Conservation (phyloP, 768 basidiomycete species). For the Pleurotus cornucopiae region DNA sequence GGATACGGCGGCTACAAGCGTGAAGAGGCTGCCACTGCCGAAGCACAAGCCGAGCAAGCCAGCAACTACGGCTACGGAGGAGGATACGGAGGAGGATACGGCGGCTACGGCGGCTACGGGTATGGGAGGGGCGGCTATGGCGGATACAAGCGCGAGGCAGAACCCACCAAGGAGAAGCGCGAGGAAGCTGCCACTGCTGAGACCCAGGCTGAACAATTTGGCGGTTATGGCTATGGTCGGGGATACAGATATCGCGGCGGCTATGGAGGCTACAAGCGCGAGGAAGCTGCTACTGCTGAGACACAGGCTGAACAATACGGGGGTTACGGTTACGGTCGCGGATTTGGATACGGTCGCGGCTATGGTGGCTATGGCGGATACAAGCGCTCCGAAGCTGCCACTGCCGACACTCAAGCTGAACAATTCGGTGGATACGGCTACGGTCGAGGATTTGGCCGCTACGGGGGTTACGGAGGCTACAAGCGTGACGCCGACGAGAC, state of each 20-base stretch:
- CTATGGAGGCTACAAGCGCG: background rate
- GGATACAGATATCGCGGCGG: background rate
- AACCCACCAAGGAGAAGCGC: background rate
- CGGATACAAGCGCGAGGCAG: background rate
- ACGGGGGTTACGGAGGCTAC: background rate
- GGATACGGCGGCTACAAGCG: conserved; percentile 3
- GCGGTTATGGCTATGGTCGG: background rate
- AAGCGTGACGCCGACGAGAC: background rate
- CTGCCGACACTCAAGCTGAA: background rate
- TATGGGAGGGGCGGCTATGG: background rate
- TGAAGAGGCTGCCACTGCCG: background rate
- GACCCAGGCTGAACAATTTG: background rate
- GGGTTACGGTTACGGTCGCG: background rate
- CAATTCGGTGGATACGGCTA: background rate
- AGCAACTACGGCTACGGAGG: background rate
- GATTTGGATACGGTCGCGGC: background rate
- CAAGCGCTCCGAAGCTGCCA: background rate
- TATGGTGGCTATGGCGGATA: background rate
- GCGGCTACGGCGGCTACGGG: background rate
- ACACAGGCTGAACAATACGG: conserved; percentile 1
- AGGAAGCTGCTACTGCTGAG: conserved; percentile 1
- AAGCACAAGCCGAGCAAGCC: background rate
- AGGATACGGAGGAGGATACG: background rate
- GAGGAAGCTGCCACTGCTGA: conserved; percentile 6
- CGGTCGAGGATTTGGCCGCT: background rate